These are phyloP conservation scores for Inga laurina DNA, from an alignment of 306 rosid genomes.

Conservation along the genomic window DNA sequence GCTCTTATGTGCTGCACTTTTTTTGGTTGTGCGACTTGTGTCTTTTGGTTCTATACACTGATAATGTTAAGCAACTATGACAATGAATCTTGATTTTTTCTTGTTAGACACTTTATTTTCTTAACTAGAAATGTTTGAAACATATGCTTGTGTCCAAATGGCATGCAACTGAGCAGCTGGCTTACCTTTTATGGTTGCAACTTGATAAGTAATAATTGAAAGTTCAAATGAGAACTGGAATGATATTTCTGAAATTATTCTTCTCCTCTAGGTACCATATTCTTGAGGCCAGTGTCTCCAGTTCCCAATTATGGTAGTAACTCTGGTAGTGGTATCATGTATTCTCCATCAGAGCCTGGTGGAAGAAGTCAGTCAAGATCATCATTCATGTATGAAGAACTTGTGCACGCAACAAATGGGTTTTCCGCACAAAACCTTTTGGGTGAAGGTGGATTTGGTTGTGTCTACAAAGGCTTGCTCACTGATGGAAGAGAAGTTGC, in stretches of 20 bases:
- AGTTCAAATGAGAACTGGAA: slow-evolving; percentile 16
- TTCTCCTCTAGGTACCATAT: slow-evolving; percentile 64
- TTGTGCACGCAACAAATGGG: slow-evolving; percentile 77
- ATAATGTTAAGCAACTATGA: slow-evolving; percentile 5
- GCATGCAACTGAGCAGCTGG: not conserved
- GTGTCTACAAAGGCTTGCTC: slow-evolving; percentile 87
- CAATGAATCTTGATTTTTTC: slow-evolving; percentile 16
- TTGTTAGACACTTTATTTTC: slow-evolving; percentile 7
- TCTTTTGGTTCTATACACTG: slow-evolving; percentile 2
- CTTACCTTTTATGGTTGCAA: slow-evolving; percentile 21
- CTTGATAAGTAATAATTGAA: slow-evolving; percentile 19
- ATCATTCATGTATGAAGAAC: slow-evolving; percentile 81
- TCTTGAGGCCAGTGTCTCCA: slow-evolving; percentile 77
- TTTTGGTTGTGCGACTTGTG: not conserved
- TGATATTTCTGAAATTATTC: slow-evolving; percentile 33
- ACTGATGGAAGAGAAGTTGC: slow-evolving; percentile 89
- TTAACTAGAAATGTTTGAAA: not conserved
- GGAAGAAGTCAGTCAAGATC: slow-evolving; percentile 72
- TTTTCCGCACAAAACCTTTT: slow-evolving; percentile 69
- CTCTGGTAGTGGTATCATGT: slow-evolving; percentile 58
- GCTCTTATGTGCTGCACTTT: not conserved
- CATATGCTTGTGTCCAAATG: slow-evolving; percentile 4
- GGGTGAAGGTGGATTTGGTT: slow-evolving; percentile 99
- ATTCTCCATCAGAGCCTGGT: slow-evolving; percentile 75
- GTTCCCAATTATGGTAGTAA: slow-evolving; percentile 52